Evolutionary conservation across 495 filamentous ascomycete genomes (phyloP), one percentile per base, ranked within the genome.

Genomic region (Jackrogersella multiformis): DNA sequence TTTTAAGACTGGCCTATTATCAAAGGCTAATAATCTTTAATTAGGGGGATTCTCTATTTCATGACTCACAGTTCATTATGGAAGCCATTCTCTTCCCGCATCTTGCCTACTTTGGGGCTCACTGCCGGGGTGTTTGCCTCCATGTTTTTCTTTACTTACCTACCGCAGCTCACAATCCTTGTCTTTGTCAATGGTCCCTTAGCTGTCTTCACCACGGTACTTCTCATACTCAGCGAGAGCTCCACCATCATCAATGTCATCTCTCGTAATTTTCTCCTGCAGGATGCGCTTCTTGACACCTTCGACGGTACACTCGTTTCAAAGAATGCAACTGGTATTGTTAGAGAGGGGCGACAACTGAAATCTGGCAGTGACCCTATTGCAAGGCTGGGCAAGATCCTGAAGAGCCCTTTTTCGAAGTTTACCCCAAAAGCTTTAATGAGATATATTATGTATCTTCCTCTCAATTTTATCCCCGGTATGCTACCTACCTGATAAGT

Each of bases 91-190:
- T 78, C 86, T 28, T 86, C 87, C 15, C 88, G 87, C 38, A 79
- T 94, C 30, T 70, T 84, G 3, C 90, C 92, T 9, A 92, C 89
- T 26, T 60, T 92, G 42, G 80, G 82, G n/a, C 80, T 96, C 10
- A 91, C 89, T 8, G 68, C 89, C 34, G 83, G 85, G 24, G 83
- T 92, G 20, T 87, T 91, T 7, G 78, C 80, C n/a, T 56, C 58
- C 15, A 70, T 97, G 89, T 98, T 99, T 78, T 79, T 89, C 71
- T 88, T 97, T 77, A 90, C 93, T 53, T 99, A 97, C 74, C 76
- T 97, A 32, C 95, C 95, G 0, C 95, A 99, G 79, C 84, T 91
- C 32, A 89, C 92, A 6, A 74, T 92, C 35, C 79, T 97, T 26
- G 83, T 91, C 58, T 87, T 97, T 71, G 88, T 96, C 52, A 93